Percentiles rank a stretch among this genome's conserved stretches.
Conservation (phyloP, 768 basidiomycete genomes). For the Phallus indusiatus region DNA sequence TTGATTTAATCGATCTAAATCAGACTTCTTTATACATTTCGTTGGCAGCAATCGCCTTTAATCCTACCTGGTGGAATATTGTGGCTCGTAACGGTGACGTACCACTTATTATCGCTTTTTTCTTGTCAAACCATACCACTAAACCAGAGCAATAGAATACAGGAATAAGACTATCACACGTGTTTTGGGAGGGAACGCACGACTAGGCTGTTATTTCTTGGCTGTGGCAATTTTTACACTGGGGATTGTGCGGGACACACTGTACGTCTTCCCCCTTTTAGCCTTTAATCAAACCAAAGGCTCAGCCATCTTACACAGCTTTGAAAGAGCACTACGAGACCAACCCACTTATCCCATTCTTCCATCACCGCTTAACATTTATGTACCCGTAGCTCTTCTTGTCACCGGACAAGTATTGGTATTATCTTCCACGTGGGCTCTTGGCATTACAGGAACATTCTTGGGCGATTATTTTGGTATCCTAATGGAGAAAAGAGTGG, state of each 20-base stretch:
- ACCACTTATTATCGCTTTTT: slow-evolving; percentile 16
- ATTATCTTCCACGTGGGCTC: slow-evolving; percentile 75
- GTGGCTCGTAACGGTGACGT: slow-evolving; percentile 80
- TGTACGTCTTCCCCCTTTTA: slow-evolving; percentile 43
- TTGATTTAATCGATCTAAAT: slow-evolving; percentile 42
- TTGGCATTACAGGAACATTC: slow-evolving; percentile 93
- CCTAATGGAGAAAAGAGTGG: slow-evolving; percentile 13
- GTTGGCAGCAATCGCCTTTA: slow-evolving; percentile 71
- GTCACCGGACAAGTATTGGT: slow-evolving; percentile 76
- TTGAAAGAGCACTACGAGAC: slow-evolving; percentile 59
- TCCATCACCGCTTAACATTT: slow-evolving; percentile 50
- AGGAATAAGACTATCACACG: slow-evolving; percentile 83
- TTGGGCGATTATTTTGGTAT: slow-evolving; percentile 52
- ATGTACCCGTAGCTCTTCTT: slow-evolving; percentile 55
- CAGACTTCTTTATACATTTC: slow-evolving; percentile 59
- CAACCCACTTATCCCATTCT: slow-evolving; percentile 68
- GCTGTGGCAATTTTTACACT: slow-evolving; percentile 76
- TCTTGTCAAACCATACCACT: background rate
- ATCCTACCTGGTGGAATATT: slow-evolving; percentile 94
- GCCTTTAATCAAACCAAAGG: background rate
- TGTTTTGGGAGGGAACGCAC: slow-evolving; percentile 64
- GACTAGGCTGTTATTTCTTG: slow-evolving; percentile 79
- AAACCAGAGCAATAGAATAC: slow-evolving; percentile 41
- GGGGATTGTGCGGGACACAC: slow-evolving; percentile 75
- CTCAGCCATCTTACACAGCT: slow-evolving; percentile 35